Conservation (phyloP, 2,329 filamentous ascomycete species). For the Pseudocercospora fuligena region DNA sequence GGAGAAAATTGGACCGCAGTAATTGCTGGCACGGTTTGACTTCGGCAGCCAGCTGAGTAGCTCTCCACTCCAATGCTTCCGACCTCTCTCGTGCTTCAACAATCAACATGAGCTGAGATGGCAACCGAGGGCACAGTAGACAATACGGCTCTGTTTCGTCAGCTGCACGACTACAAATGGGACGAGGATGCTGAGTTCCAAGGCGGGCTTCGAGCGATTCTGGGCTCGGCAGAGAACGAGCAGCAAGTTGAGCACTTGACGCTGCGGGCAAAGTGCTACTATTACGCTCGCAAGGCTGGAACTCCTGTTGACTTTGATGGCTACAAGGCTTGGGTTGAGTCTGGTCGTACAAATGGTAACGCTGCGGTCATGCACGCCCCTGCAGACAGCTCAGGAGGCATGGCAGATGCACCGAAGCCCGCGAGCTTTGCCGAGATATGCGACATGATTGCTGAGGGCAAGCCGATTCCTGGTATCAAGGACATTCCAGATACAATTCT, state of each 20-base stretch:
- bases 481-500: constrained; percentile 52
- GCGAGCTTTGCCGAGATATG: constrained; percentile 84
- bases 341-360: constrained; percentile 14
- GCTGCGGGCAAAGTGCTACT: constrained; percentile 71
- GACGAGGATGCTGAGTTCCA: constrained; percentile 70
- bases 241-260: constrained; percentile 62
- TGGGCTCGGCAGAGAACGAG: constrained; percentile 61
- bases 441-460: constrained; percentile 79
- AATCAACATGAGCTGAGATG: constrained; percentile 21
- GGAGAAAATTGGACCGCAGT: neutral
- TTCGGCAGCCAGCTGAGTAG: neutral
- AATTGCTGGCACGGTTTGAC: neutral
- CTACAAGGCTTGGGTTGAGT: constrained; percentile 69
- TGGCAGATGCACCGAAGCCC: constrained; percentile 71
- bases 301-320: constrained; percentile 65
- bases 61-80: neutral
- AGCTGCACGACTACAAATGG: constrained; percentile 72
- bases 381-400: constrained; percentile 26
- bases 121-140: constrained; percentile 22
- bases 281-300: constrained; percentile 57
- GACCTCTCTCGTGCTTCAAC: neutral
- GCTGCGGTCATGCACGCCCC: constrained; percentile 6
- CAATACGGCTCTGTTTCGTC: constrained; percentile 54
- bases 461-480: constrained; percentile 64
- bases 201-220: constrained; percentile 68